Base-by-base conservation (phyloP, 2,329 filamentous ascomycete species). In the Phaeophleospora eucalypticola region DNA sequence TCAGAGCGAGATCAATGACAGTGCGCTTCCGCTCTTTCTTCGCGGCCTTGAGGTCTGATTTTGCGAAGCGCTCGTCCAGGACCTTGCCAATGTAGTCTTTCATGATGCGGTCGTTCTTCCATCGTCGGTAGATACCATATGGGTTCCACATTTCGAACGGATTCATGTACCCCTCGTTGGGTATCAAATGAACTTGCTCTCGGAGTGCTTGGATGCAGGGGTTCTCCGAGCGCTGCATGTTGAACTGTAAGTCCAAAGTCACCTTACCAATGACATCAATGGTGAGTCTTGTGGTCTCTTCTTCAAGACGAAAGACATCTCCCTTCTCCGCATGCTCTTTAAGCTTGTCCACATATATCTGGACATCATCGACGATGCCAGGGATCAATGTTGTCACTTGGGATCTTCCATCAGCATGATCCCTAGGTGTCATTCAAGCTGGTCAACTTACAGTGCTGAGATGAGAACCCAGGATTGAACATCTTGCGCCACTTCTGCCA, bases 401-500 rank as follows among this genome's bases (percentile, higher is more conserved):
- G n/a, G n/a, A n/a, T n/a, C n/a, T n/a, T n/a, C n/a, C n/a, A n/a
- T n/a, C n/a, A n/a, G n/a, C n/a, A n/a, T n/a, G n/a, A n/a, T n/a
- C n/a, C n/a, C n/a, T n/a, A n/a, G n/a, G n/a, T n/a, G n/a, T n/a
- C n/a, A n/a, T n/a, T n/a, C n/a, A n/a, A n/a, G n/a, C n/a, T n/a
- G n/a, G n/a, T n/a, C n/a, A n/a, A n/a, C n/a, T n/a, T n/a, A n/a
- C n/a, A n/a, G 52, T 71, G 67, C 14, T 64, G 53, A 7, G 60
- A 50, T 0, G 62, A 61, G 45, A 72, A 72, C 4, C 67, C 68
- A 4, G 69, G 68, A 36, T 71, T 71, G 61, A 73, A 73, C 14
- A 68, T 65, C 20, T 48, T 54, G 37, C 71, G 59, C 69, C 69
- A 71, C 38, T 64, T 67, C 56, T 71, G 73, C 71, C 71, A 73